Conservation (phyloP, 805 yeast genomes). For the Candida insectorum region DNA sequence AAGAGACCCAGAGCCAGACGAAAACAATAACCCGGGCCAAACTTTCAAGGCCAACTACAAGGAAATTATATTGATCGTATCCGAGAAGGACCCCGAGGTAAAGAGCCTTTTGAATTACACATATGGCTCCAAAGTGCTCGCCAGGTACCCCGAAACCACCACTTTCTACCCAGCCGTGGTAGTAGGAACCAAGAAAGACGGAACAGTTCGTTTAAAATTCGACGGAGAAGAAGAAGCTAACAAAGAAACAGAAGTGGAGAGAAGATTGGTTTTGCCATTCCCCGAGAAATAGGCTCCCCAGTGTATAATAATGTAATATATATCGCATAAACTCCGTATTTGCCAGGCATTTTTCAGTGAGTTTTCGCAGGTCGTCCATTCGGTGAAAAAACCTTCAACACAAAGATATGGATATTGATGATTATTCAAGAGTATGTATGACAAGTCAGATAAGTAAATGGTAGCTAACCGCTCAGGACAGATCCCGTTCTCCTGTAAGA, state of each 20-base stretch:
- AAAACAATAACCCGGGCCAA: conserved; percentile 82
- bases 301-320: conserved; percentile 5
- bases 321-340: too few relatives aligned
- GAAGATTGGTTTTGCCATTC: conserved; percentile 77
- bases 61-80: conserved; percentile 69
- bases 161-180: conserved; percentile 96
- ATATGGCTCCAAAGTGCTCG: conserved; percentile 77
- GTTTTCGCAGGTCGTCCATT: neutral
- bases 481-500: conserved; percentile 27
- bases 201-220: conserved; percentile 73
- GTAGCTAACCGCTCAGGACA: conserved; percentile 31
- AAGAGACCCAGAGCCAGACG: conserved; percentile 98
- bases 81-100: conserved; percentile 25
- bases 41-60: conserved; percentile 78
- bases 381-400: too few relatives aligned
- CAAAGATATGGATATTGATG: conserved; percentile 61
- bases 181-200: conserved; percentile 69
- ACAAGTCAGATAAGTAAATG: conserved; percentile 6
- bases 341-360: neutral
- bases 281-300: conserved; percentile 35
- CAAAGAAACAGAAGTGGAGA: conserved; percentile 89
- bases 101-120: conserved; percentile 52
- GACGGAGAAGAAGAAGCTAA: conserved; percentile 98
- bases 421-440: conserved; percentile 55
- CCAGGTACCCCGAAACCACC: conserved; percentile 95